phyloP scores from a whole-genome alignment of 179 eudicot genomes.

The Drosera spatulata region DNA sequence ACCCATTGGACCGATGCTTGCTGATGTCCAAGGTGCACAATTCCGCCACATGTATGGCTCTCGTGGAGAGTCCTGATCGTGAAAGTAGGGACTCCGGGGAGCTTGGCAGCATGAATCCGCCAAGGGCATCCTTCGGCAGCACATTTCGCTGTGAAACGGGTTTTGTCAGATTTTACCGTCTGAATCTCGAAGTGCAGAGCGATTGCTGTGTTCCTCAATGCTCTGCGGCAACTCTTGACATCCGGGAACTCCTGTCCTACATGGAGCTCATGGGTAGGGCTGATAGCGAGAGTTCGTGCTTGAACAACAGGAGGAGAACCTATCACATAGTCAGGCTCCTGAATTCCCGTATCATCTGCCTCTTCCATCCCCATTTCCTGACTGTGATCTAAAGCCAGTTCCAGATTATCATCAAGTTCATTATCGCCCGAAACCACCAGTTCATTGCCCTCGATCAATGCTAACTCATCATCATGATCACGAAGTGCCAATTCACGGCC shows the following conservation, averaged over 20 bases:
- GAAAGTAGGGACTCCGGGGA: slow-evolving; percentile 75
- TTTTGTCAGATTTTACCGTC: slow-evolving; percentile 85
- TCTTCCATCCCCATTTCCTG: slow-evolving; percentile 38
- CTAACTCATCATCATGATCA: slow-evolving; percentile 28
- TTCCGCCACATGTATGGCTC: slow-evolving; percentile 71
- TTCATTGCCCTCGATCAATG: slow-evolving; percentile 30
- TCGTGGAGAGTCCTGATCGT: slow-evolving; percentile 70
- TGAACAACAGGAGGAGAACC: slow-evolving; percentile 37
- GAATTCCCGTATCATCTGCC: slow-evolving; percentile 25
- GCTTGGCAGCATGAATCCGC: slow-evolving; percentile 91
- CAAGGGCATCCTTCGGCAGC: slow-evolving; percentile 87
- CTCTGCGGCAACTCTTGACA: slow-evolving; percentile 73
- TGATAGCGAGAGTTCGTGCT: slow-evolving; percentile 33
- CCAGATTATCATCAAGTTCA: slow-evolving; percentile 37
- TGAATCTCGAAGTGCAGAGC: slow-evolving; percentile 81
- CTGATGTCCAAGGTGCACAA: slow-evolving; percentile 69
- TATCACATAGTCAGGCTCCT: slow-evolving; percentile 27
- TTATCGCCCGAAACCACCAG: slow-evolving; percentile 22
- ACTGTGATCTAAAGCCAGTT: slow-evolving; percentile 36
- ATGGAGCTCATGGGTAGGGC: slow-evolving; percentile 44
- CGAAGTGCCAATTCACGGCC: slow-evolving; percentile 22
- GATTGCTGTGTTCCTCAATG: slow-evolving; percentile 72
- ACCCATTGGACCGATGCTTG: slow-evolving; percentile 99
- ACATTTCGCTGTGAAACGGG: slow-evolving; percentile 88
- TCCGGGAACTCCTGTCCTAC: slow-evolving; percentile 88